A percentile compares a stretch with the other conserved stretches of the same genome.
phyloP scores from a whole-genome alignment of 148 eudicot species.

The Chenopodium suecicum region DNA sequence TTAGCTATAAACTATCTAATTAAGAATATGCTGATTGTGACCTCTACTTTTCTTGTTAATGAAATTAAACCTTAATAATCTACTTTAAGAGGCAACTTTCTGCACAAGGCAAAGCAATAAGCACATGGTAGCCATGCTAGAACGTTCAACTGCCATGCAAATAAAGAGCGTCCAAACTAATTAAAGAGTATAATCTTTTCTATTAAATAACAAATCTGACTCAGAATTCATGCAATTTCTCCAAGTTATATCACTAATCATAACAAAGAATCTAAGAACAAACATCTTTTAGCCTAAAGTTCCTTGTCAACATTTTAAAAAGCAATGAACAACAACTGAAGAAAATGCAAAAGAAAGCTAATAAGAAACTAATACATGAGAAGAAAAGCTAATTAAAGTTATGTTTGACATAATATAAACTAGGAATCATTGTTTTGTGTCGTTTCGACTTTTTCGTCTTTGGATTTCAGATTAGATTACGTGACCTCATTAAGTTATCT shows the following conservation, averaged over 20 bases:
- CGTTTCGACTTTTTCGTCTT: neutral
- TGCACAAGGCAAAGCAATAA: constrained; percentile 15
- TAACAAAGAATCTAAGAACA: constrained; percentile 26
- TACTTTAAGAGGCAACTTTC: constrained; percentile 6
- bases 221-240: constrained; percentile 29
- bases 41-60: neutral
- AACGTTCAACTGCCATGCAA: constrained; percentile 10
- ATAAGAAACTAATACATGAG: neutral
- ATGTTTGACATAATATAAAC: constrained; percentile 2
- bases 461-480: constrained; percentile 18
- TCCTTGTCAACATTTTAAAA: constrained; percentile 12
- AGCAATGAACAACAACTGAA: constrained; percentile 11
- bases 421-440: constrained; percentile 17
- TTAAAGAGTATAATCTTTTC: constrained; percentile 9
- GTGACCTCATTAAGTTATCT: constrained; percentile 8
- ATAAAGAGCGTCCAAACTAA: neutral
- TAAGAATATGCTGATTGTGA: neutral
- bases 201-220: constrained; percentile 20
- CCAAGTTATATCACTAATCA: constrained; percentile 8
- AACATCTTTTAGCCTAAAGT: constrained; percentile 28
- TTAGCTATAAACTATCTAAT: no score
- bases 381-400: constrained; percentile 2
- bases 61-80: neutral
- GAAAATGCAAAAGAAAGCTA: constrained; percentile 10
- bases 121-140: constrained; percentile 27